Evolutionary conservation across 345 rosid genomes (phyloP).

Genomic region (Hibiscus tridactylites): DNA sequence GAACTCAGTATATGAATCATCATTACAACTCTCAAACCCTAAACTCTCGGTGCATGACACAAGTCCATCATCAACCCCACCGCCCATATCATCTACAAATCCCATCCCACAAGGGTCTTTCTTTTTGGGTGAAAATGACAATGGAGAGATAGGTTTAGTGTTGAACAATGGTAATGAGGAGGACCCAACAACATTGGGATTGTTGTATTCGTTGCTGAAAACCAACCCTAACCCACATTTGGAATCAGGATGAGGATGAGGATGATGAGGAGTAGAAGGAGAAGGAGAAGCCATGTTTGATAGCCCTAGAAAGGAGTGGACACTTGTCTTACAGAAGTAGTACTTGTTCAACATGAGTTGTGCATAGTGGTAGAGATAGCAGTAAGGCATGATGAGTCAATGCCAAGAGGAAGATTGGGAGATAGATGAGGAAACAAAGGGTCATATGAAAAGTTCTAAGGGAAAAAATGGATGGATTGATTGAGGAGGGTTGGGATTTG

Average conservation of each 20-base stretch:
- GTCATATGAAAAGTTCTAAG: background rate
- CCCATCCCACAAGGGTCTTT: constrained; percentile 32
- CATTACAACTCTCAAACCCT: constrained; percentile 71
- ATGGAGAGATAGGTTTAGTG: background rate
- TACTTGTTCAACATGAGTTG: constrained; percentile 14
- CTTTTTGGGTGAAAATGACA: constrained; percentile 1
- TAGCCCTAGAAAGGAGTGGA: constrained; percentile 26
- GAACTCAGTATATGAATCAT: background rate
- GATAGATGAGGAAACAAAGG: background rate
- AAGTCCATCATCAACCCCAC: constrained; percentile 36
- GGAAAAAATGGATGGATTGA: background rate
- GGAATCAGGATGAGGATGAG: background rate
- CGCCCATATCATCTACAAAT: constrained; percentile 41
- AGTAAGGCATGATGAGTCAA: background rate
- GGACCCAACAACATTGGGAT: constrained; percentile 34
- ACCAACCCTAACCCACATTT: constrained; percentile 30
- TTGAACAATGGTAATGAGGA: constrained; percentile 4
- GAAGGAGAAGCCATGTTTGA: background rate
- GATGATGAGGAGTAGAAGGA: background rate
- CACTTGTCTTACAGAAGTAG: constrained; percentile 41
- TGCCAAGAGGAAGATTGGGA: background rate
- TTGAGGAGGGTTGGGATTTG: background rate
- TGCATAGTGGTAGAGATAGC: background rate
- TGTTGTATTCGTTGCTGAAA: constrained; percentile 11
- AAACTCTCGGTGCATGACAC: constrained; percentile 79